Percentiles rank a stretch among this genome's conserved stretches.
phyloP scores from a whole-genome alignment of 768 basidiomycete genomes.

The Rhodotorula paludigena region DNA sequence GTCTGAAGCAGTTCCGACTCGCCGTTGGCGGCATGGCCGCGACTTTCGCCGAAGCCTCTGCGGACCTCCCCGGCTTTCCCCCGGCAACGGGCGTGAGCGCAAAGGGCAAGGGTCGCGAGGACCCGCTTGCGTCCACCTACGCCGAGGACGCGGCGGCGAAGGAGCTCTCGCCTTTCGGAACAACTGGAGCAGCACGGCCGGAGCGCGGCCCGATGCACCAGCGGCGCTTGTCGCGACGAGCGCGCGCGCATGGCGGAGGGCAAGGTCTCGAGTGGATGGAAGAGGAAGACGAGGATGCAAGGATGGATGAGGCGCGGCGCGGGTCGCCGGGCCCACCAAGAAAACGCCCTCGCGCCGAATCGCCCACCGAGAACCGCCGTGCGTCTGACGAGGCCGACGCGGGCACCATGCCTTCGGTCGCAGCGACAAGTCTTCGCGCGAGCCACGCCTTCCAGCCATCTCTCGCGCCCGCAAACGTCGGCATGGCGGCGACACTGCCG shows the following conservation, averaged over 20 bases:
- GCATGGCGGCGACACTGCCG: constrained; percentile 6
- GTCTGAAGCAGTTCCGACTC: constrained; percentile 11
- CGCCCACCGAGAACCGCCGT: neutral
- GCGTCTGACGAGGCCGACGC: constrained; percentile 2
- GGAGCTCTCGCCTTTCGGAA: neutral
- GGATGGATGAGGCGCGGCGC: neutral
- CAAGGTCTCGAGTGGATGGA: neutral
- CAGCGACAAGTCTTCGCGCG: neutral
- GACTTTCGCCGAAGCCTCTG: constrained; percentile 13
- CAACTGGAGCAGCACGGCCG: neutral
- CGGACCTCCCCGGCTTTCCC: neutral
- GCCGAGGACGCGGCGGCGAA: neutral
- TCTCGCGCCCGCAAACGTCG: neutral
- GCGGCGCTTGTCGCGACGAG: neutral
- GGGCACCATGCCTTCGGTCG: neutral
- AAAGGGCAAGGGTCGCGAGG: constrained; percentile 13
- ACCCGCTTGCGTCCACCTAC: neutral
- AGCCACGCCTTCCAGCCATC: neutral
- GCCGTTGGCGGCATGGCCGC: constrained; percentile 22
- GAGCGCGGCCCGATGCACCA: constrained; percentile 12
- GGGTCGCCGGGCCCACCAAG: constrained; percentile 29
- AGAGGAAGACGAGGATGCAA: neutral
- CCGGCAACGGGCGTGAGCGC: neutral
- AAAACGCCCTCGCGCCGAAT: constrained; percentile 24
- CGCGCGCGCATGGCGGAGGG: neutral